Conservation (phyloP, 2,329 filamentous ascomycete species). For the Microsporum canis region DNA sequence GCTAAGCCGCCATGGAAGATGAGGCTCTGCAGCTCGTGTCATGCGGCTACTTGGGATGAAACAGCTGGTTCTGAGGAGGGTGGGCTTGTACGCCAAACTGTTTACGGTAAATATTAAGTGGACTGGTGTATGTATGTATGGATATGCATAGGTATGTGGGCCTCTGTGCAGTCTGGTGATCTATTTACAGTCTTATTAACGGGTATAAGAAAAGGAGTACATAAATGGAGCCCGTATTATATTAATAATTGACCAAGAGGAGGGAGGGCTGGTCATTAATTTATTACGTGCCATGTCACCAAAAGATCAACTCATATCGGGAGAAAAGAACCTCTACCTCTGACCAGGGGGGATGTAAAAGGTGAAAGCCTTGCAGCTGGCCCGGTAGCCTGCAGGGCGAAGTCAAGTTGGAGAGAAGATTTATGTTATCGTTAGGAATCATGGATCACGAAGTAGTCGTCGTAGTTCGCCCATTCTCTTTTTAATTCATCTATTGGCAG, state of each 20-base stretch:
- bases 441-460: slow-evolving; percentile 4
- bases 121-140: too few relatives aligned
- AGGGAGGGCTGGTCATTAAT: neutral
- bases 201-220: too few relatives aligned
- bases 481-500: slow-evolving; percentile 31
- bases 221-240: neutral
- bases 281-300: neutral
- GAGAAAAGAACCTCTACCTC: neutral
- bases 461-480: slow-evolving; percentile 11
- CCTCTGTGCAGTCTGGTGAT: too few relatives aligned
- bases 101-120: too few relatives aligned
- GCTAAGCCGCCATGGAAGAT: neutral
- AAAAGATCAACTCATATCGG: neutral
- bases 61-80: neutral
- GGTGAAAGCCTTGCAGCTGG: neutral
- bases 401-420: neutral
- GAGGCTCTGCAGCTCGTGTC: neutral
- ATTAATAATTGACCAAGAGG: neutral
- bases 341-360: neutral
- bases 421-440: neutral
- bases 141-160: too few relatives aligned
- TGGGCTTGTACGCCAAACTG: too few relatives aligned
- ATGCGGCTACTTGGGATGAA: neutral
- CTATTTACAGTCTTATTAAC: too few relatives aligned
- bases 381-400: neutral